Percentiles rank a stretch among this genome's conserved stretches.
These are phyloP conservation scores for Yamadazyma sp. DNA, from an alignment of 805 yeast species.

Conservation along the genomic window DNA sequence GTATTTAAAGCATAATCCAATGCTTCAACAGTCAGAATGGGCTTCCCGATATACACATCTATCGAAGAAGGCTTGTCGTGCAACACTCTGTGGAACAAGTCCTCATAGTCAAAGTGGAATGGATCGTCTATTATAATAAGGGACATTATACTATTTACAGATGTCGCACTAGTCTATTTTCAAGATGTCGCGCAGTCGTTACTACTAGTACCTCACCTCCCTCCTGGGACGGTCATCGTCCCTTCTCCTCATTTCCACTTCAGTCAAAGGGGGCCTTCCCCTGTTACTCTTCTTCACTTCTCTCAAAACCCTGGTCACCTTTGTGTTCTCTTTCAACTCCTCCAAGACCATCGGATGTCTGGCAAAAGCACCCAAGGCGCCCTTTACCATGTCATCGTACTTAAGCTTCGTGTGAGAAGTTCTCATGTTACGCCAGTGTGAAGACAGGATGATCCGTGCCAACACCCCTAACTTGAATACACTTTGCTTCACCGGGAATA, in stretches of 20 bases:
- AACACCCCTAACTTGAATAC: background rate
- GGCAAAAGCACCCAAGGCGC: too few relatives aligned
- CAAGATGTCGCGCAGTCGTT: background rate
- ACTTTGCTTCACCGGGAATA: background rate
- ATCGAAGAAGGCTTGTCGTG: slow-evolving; percentile 10
- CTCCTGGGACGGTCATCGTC: too few relatives aligned
- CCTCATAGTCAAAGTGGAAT: slow-evolving; percentile 9
- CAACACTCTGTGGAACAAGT: slow-evolving; percentile 8
- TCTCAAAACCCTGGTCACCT: too few relatives aligned
- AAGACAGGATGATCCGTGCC: background rate
- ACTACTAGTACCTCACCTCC: too few relatives aligned
- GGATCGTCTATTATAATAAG: slow-evolving; percentile 13
- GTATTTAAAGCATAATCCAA: slow-evolving; percentile 29
- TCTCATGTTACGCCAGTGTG: slow-evolving; percentile 9
- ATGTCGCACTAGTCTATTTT: too few relatives aligned
- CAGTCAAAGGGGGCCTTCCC: too few relatives aligned
- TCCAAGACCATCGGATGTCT: background rate
- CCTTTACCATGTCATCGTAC: background rate
- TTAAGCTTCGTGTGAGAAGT: background rate
- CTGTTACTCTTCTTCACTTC: too few relatives aligned
- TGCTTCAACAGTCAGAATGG: slow-evolving; percentile 21
- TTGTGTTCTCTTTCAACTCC: too few relatives aligned
- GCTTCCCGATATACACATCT: slow-evolving; percentile 25
- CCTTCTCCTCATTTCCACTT: too few relatives aligned
- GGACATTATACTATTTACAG: slow-evolving; percentile 8